A percentile compares a stretch with the other conserved stretches of the same genome.
These are phyloP conservation scores for Cladosporium sp. DNA, from an alignment of 2,329 filamentous ascomycete genomes.

Conservation along the genomic window DNA sequence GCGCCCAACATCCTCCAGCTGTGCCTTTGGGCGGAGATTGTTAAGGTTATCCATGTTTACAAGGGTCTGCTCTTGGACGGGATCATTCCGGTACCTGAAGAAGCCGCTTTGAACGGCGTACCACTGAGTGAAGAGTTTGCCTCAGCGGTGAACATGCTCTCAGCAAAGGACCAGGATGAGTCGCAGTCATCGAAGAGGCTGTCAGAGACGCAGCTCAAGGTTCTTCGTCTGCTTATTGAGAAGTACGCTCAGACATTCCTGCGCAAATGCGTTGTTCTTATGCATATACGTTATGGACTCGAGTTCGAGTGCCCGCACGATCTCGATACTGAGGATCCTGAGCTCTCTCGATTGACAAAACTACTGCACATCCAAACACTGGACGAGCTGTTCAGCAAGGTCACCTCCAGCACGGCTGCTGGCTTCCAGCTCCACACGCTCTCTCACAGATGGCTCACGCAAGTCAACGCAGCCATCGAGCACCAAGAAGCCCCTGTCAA, in stretches of 20 bases:
- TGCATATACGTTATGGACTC: constrained; percentile 84
- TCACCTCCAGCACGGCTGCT: constrained; percentile 39
- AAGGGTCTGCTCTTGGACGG: constrained; percentile 23
- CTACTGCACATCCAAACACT: constrained; percentile 72
- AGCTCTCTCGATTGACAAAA: constrained; percentile 76
- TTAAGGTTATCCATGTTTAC: constrained; percentile 68
- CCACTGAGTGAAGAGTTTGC: constrained; percentile 17
- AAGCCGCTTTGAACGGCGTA: constrained; percentile 22
- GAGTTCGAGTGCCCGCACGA: constrained; percentile 67
- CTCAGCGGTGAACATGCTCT: constrained; percentile 1
- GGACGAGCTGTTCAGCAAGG: constrained; percentile 68
- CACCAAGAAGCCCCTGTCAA: constrained; percentile 35
- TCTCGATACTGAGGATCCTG: constrained; percentile 37
- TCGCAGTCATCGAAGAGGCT: not conserved
- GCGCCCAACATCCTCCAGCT: constrained; percentile 64
- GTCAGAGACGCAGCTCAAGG: constrained; percentile 20
- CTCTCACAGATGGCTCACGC: constrained; percentile 68
- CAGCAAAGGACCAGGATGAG: not conserved
- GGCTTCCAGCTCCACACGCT: constrained; percentile 45
- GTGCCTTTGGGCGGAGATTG: constrained; percentile 86
- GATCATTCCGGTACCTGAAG: not conserved
- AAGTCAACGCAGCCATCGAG: constrained; percentile 36
- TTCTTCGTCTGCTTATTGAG: constrained; percentile 48
- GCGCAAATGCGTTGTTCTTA: constrained; percentile 75
- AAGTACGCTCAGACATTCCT: constrained; percentile 89